phyloP scores from a whole-genome alignment of 2,329 filamentous ascomycete genomes.

The Colletotrichum endophyticum region DNA sequence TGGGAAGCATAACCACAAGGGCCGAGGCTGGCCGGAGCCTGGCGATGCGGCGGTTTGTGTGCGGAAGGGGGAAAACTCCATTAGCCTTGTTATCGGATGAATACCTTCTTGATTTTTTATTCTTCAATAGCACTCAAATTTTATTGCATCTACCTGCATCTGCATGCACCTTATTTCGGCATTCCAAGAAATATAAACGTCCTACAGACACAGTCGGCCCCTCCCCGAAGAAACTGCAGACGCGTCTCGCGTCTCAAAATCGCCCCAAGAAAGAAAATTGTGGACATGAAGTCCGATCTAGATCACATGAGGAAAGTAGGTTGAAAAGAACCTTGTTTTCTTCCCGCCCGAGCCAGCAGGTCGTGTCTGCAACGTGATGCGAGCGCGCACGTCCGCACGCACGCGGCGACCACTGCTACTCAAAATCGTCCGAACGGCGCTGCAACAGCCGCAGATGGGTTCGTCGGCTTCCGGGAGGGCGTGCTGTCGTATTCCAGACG shows the following conservation, averaged over 20 bases:
- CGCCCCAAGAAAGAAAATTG: background rate
- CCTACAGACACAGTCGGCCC: background rate
- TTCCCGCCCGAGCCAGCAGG: background rate
- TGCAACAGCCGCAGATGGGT: background rate
- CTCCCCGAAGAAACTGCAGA: background rate
- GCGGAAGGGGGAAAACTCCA: background rate
- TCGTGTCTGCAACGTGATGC: background rate
- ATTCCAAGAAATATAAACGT: background rate
- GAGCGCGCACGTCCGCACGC: background rate
- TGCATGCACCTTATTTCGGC: background rate
- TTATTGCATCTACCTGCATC: background rate
- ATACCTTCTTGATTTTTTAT: background rate
- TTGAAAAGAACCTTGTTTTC: background rate
- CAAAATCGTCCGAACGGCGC: constrained; percentile 10
- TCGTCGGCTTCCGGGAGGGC: background rate
- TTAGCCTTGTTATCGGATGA: background rate
- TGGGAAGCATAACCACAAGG: background rate
- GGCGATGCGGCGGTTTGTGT: background rate
- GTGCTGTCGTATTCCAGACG: background rate
- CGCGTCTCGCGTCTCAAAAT: background rate
- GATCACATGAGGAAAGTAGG: background rate
- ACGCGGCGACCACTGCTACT: background rate
- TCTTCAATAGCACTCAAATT: background rate
- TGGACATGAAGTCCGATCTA: background rate
- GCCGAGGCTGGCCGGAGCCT: constrained; percentile 20